Base-by-base conservation (phyloP, 352 stramenopile species). In the Halophytophthora polymorphica region DNA sequence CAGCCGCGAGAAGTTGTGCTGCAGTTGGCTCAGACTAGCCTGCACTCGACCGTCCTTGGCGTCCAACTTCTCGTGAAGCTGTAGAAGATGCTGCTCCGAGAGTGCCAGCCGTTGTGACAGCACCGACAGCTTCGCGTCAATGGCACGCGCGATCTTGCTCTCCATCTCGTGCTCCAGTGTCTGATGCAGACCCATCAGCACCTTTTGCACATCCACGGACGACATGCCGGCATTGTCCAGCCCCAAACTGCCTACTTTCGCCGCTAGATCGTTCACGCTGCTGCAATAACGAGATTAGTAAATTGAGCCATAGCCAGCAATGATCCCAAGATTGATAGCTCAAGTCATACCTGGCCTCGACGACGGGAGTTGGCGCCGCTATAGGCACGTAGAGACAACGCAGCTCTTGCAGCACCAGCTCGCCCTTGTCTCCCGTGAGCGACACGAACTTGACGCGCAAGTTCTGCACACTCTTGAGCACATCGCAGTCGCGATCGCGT, bases 391-490 rank as follows among this genome's bases (percentile, higher is more conserved):
- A 84, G 2, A 63, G 34, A 41, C 71, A 88, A 22, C 51, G 67
- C 25, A 90, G 57, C 12, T 57, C 36, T 4, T 68, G 57, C 36
- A 92, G 40, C 3, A 64, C 34, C 21, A 88, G 34, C 21, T 44
- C 47, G 33, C 22, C 61, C 39, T 92, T 92, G 37, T 88, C 66
- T 0, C 72, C 77, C 2, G 66, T 73, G 5, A 92, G 58, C 2
- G 78, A 90, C 40, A 90, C 74, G 45, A 92, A 92, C 51, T 88
- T 88, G 61, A 90, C 50, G 13, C 68, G 69, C 17, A 92, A 40
- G 11, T 25, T 56, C 14, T 76, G 60, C 31, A 78, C 57, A 42
- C 59, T 66, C 45, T 85, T 79, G 43, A 92, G 70, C n/a, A 89
- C 64, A 25, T 77, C 61, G 36, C 71, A 69, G 49, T 85, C 63